These are phyloP conservation scores for Stagonosporopsis rhizophila DNA, from an alignment of 2,329 filamentous ascomycete genomes.

Conservation along the genomic window DNA sequence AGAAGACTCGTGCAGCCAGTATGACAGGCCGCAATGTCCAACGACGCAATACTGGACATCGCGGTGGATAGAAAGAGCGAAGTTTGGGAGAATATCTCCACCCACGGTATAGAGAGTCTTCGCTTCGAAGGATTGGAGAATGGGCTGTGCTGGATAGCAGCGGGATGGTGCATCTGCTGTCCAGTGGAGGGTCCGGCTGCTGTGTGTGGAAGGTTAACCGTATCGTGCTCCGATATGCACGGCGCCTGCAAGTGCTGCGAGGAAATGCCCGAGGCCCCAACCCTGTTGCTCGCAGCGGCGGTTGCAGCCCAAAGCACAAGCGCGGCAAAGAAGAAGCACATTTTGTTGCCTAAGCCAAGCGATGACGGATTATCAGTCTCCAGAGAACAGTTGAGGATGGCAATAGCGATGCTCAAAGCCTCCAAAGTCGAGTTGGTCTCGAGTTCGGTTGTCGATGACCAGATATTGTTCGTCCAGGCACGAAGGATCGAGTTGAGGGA, in stretches of 20 bases:
- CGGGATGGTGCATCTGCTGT: background rate
- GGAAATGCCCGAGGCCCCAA: slow-evolving; percentile 4
- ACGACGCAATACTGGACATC: slow-evolving; percentile 24
- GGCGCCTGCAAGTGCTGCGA: background rate
- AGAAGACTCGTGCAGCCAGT: slow-evolving; percentile 40
- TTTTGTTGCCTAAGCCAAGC: slow-evolving; percentile 40
- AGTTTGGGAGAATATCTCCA: slow-evolving; percentile 31
- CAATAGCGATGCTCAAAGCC: slow-evolving; percentile 26
- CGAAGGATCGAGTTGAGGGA: slow-evolving; percentile 41
- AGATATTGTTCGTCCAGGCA: slow-evolving; percentile 47
- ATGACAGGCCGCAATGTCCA: slow-evolving; percentile 35
- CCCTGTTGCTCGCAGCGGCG: slow-evolving; percentile 33
- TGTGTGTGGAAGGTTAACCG: background rate
- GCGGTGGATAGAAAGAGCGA: slow-evolving; percentile 37
- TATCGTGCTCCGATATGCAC: background rate
- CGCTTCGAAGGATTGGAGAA: slow-evolving; percentile 3
- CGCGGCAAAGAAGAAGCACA: slow-evolving; percentile 46
- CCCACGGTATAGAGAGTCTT: slow-evolving; percentile 18
- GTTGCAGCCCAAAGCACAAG: slow-evolving; percentile 48
- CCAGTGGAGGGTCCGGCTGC: background rate
- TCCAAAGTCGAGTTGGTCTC: slow-evolving; percentile 24
- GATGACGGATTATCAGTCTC: slow-evolving; percentile 27
- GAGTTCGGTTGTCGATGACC: slow-evolving; percentile 21
- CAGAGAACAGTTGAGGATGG: slow-evolving; percentile 27
- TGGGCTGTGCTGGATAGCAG: background rate